Base-by-base conservation (phyloP, 768 basidiomycete genomes). In the Boletus tylopilopsis region DNA sequence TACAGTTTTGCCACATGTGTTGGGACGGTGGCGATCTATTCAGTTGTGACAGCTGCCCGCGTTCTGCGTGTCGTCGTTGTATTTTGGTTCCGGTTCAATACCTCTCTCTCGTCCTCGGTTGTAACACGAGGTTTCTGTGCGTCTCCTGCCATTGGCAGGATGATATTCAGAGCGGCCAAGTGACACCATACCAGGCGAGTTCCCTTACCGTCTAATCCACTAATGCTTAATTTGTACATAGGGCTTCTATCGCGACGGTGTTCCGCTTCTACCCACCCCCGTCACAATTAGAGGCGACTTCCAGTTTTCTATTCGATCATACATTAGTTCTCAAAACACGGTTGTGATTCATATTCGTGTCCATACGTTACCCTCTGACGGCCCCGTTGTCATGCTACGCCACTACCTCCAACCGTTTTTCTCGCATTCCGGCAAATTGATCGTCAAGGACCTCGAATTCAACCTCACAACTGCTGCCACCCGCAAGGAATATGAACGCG, bases 1-100 rank as follows among this genome's bases (percentile, higher is more conserved):
- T 23, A 29, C 13, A 47, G 45, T 47, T 47, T 13, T 47, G 46
- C 30, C 38, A 47, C 37, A 47, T 47, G 46, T 47, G 46, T 19
- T n/a, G 22, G 0, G 30, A 47, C 1, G 30, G 46, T 15, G 46
- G 38, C 0, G 1, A 13, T 4, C 40, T 48, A 4, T 41, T 19
- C 10, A 19, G 3, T 12, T 47, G 47, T 11, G 39, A 41, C 30
- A 40, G 39, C n/a, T 47, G 47, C 13, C 47, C 30, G 1, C 39
- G 7, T 2, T 15, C 24, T 19, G 32, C 5, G 4, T 47, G 39
- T 29, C n/a, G 13, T 10, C 8, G 34, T 3, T 34, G 47, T 15
- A 2, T 47, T 4, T 0, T 4, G 4, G 12, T 47, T 5, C 38
- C 30, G 5, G 2, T 5, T 2, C 8, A 38, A 16, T 4, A 36